Base-by-base conservation (phyloP, 2,329 filamentous ascomycete genomes). In the Ceratocystis cubensis region DNA sequence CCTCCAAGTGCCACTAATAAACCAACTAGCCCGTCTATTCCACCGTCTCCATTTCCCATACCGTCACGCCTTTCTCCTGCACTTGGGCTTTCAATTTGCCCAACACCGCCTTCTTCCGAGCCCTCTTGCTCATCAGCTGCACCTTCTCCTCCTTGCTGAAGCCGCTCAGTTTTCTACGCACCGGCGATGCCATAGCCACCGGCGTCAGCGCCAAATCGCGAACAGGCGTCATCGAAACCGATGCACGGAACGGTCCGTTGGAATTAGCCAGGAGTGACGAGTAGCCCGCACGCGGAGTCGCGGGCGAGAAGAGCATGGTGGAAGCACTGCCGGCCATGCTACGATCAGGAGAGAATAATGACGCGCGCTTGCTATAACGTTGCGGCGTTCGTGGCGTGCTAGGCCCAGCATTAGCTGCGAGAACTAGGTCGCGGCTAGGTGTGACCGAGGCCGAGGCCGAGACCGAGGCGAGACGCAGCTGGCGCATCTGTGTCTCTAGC, bases 401-500 rank as follows among this genome's bases (percentile, higher is more conserved):
- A 77, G 50, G 79, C 74, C 71, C 76, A 79, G 22, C 6, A 25
- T 6, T 37, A 13, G n/a, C 33, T 30, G 56, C n/a, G 15, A 37
- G 65, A n/a, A 48, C n/a, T n/a, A 46, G 53, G 33, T 63, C 44
- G 20, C 62, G 65, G 20, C 25, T 64, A 33, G 67, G 62, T 17
- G 65, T 63, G 37, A 66, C 67, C 5, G 78, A 75, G 6, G 75
- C 75, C 45, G 45, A 48, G 45, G 46, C 46, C n/a, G 46, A 48
- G 46, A 10, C 20, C 5, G 78, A 75, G 7, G 75, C 75, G 10
- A 89, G 75, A 5, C 82, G 81, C 25, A 95, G 76, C 73, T 86
- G 89, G 68, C 88, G 86, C 77, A 99, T 84, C 73, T 96, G 89
- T 61, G 86, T 84, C 76, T 97, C 94, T 41, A 97, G 81, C 5